Base-by-base conservation (phyloP, 805 yeast species). In the Metschnikowia lochheadii region DNA sequence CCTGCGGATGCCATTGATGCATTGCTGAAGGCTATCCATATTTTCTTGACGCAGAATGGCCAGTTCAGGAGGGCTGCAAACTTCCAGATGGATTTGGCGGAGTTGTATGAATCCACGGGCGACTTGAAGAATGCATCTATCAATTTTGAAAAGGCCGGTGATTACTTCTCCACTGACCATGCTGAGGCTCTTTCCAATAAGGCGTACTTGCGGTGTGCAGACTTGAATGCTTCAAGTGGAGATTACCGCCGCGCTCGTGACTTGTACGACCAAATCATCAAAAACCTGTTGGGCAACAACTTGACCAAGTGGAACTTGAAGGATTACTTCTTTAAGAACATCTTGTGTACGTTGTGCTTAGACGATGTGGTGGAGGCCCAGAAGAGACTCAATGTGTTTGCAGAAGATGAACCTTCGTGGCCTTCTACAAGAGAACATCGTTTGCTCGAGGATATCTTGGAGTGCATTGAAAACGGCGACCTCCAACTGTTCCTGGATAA, bases 1-100 rank as follows among this genome's bases (percentile, higher is more conserved):
- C 94, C 90, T 3, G 74, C 72, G 10, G 87, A 82, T 47, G 95
- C 95, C 7, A 96, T 90, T 3, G 78, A 84, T 47, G 82, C 89
- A 5, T 75, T 94, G 55, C 78, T 80, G 50, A 79, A 79, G 59
- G 96, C 98, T 0, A 84, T 92, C 53, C 84, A 82, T 55, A 78
- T 89, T 63, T 92, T 91, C 67, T 70, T 73, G 55, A 89, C 96
- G 1, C 78, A 82, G 55, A 83, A 88, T 59, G 99, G 99, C 11
- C 97, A 92, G 67, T 94, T 94, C 71, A 83, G 99, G 66, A 79
- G 98, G 66, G 97, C 96, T 21, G 99, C 99, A 11, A 89, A 89
- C 64, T 91, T 87, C 72, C 86, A 91, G 64, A 82, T 86, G 75
- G 99, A 94, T 65, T 76, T 94, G 62, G 99, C 91, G 10, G 90